Evolutionary conservation across 495 filamentous ascomycete species (phyloP).

Genomic region (Aspergillus cristatus): DNA sequence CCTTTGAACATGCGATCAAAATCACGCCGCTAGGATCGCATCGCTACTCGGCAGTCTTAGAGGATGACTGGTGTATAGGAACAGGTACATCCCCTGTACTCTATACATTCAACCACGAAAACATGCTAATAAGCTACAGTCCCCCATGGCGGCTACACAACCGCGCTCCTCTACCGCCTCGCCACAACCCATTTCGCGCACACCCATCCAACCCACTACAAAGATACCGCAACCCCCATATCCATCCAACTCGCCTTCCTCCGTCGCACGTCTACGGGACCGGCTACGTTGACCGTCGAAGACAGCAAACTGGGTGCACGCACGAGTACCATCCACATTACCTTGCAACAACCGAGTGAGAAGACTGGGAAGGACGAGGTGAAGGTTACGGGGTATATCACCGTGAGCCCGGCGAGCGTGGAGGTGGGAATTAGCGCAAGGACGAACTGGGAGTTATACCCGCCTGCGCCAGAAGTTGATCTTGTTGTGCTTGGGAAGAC

Average conservation of each 20-base stretch:
- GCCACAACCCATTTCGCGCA: conserved; percentile 55
- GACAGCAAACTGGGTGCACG: conserved; percentile 66
- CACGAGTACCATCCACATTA: conserved; percentile 61
- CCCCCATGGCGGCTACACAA: conserved; percentile 75
- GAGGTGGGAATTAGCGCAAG: conserved; percentile 49
- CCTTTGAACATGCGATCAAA: conserved; percentile 51
- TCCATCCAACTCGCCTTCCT: conserved; percentile 66
- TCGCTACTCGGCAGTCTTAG: conserved; percentile 51
- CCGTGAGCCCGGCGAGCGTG: conserved; percentile 49
- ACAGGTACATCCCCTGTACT: conserved; percentile 36
- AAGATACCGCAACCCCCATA: conserved; percentile 47
- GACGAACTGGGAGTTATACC: conserved; percentile 42
- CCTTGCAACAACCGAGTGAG: conserved; percentile 41
- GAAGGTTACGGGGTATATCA: conserved; percentile 61
- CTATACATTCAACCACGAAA: neutral
- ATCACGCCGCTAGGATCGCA: conserved; percentile 47
- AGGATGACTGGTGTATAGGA: conserved; percentile 63
- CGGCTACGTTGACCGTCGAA: conserved; percentile 53
- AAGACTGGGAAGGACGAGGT: conserved; percentile 27
- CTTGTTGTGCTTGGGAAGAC: conserved; percentile 28
- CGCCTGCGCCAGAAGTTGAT: conserved; percentile 28
- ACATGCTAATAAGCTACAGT: conserved; percentile 36
- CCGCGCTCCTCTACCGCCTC: conserved; percentile 52
- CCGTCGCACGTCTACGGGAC: conserved; percentile 54
- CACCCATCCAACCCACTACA: conserved; percentile 50